phyloP scores from a whole-genome alignment of 2,329 filamentous ascomycete species.

The Hortaea werneckii region DNA sequence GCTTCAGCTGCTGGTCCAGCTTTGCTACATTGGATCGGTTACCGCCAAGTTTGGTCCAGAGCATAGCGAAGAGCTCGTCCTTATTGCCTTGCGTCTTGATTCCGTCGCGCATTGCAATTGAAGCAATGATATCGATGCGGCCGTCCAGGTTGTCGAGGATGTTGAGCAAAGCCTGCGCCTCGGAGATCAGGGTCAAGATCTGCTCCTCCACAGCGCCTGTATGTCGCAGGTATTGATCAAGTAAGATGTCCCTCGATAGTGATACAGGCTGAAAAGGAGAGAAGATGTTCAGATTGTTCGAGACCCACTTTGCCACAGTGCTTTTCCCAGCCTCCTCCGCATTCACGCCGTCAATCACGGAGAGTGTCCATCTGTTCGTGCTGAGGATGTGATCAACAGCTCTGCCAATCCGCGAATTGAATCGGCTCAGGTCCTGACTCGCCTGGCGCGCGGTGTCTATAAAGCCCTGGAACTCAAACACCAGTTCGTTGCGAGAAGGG shows the following conservation, averaged over 20 bases:
- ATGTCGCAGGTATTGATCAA: conserved; percentile 67
- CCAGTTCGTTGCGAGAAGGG: conserved; percentile 57
- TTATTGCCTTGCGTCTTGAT: conserved; percentile 48
- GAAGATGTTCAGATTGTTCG: conserved; percentile 35
- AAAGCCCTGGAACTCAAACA: conserved; percentile 67
- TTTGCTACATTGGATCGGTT: conserved; percentile 52
- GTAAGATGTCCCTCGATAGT: conserved; percentile 51
- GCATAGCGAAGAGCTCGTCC: conserved; percentile 55
- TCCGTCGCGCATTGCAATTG: conserved; percentile 56
- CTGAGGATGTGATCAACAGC: conserved; percentile 65
- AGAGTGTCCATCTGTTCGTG: conserved; percentile 66
- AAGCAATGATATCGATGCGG: conserved; percentile 58
- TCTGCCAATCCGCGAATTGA: conserved; percentile 66
- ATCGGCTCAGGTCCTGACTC: conserved; percentile 57
- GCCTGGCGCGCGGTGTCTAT: conserved; percentile 57
- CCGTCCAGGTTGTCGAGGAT: conserved; percentile 60
- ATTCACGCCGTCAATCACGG: conserved; percentile 55
- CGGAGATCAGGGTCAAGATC: conserved; percentile 56
- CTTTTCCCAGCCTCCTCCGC: conserved; percentile 31
- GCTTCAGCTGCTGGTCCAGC: conserved; percentile 51
- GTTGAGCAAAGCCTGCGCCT: conserved; percentile 57
- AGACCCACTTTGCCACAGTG: conserved; percentile 32
- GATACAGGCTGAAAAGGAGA: conserved; percentile 53
- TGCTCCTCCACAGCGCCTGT: conserved; percentile 59
- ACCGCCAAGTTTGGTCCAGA: conserved; percentile 67